A percentile compares a stretch with the other conserved stretches of the same genome.
Conservation (phyloP, 2,329 filamentous ascomycete genomes). For the Curvularia sp. region DNA sequence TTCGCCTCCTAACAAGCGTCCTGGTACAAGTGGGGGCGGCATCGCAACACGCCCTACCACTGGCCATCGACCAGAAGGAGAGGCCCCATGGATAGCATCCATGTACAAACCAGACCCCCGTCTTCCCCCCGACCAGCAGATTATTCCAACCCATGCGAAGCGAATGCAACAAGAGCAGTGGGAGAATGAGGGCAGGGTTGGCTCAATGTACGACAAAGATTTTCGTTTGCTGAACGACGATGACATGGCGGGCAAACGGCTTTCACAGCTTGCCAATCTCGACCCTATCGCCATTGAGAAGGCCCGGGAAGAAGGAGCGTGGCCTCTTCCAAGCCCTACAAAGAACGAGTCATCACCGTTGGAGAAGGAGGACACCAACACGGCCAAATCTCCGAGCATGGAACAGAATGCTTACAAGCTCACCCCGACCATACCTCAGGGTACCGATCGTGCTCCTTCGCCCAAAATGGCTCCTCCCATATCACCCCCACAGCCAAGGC, state of each 20-base stretch:
- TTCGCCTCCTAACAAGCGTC: slow-evolving; percentile 60
- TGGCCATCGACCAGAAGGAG: slow-evolving; percentile 83
- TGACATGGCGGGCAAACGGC: slow-evolving; percentile 52
- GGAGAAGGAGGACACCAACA: slow-evolving; percentile 34
- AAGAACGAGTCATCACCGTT: slow-evolving; percentile 30
- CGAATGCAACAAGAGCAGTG: slow-evolving; percentile 92
- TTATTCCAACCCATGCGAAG: slow-evolving; percentile 91
- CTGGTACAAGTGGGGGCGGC: slow-evolving; percentile 69
- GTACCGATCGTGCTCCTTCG: slow-evolving; percentile 38
- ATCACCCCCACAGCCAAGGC: slow-evolving; percentile 43
- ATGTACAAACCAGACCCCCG: slow-evolving; percentile 96
- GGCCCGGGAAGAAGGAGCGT: slow-evolving; percentile 37
- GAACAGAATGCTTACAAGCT: slow-evolving; percentile 58
- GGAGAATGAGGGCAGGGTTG: slow-evolving; percentile 89
- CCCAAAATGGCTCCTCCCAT: slow-evolving; percentile 34
- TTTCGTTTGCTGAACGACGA: slow-evolving; percentile 80
- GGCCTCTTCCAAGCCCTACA: slow-evolving; percentile 47
- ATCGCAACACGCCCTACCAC: slow-evolving; percentile 61
- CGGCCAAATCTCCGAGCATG: slow-evolving; percentile 40
- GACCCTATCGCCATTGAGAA: slow-evolving; percentile 40
- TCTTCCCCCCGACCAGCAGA: slow-evolving; percentile 91
- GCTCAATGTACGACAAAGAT: slow-evolving; percentile 83
- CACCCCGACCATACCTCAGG: slow-evolving; percentile 55
- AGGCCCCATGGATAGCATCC: slow-evolving; percentile 92
- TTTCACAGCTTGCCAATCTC: slow-evolving; percentile 40